Conservation (phyloP, 192 early-diverging fungal species). For the Podila horticola region DNA sequence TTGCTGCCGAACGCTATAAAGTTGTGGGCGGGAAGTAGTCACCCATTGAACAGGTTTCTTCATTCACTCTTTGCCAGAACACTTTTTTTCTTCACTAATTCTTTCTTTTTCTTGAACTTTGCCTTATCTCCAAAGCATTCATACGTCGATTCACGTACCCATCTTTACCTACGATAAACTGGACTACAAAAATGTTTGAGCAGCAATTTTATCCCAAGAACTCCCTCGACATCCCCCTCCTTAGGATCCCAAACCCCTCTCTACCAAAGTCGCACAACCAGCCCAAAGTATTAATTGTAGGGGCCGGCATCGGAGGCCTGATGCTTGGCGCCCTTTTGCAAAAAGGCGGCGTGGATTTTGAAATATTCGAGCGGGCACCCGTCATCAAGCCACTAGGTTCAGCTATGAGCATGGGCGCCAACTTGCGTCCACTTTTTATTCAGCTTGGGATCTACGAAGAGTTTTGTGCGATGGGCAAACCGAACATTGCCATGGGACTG, state of each 20-base stretch:
- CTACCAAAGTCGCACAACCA: background rate
- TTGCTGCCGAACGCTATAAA: too few relatives aligned
- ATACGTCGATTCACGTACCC: too few relatives aligned
- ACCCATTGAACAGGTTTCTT: too few relatives aligned
- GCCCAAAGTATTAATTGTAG: slow-evolving; percentile 1
- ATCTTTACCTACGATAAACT: too few relatives aligned
- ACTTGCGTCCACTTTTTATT: background rate
- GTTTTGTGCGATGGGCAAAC: background rate
- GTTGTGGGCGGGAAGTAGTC: too few relatives aligned
- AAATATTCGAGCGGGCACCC: slow-evolving; percentile 1
- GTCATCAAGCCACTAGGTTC: slow-evolving; percentile 2
- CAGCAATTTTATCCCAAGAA: background rate
- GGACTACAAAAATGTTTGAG: too few relatives aligned
- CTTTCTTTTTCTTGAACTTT: too few relatives aligned
- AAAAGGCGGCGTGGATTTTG: background rate
- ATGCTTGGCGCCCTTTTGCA: slow-evolving; percentile 5
- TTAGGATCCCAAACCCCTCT: background rate
- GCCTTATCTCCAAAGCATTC: too few relatives aligned
- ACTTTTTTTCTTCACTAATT: too few relatives aligned
- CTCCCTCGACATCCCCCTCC: background rate
- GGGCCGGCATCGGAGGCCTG: slow-evolving; percentile 5
- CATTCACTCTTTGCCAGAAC: too few relatives aligned
- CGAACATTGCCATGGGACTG: background rate
- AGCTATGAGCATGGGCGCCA: slow-evolving; percentile 3
- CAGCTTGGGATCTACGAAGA: slow-evolving; percentile 8